Percentiles rank a stretch among this genome's conserved stretches.
phyloP scores from a whole-genome alignment of 768 basidiomycete genomes.

The Sutorius australiensis region DNA sequence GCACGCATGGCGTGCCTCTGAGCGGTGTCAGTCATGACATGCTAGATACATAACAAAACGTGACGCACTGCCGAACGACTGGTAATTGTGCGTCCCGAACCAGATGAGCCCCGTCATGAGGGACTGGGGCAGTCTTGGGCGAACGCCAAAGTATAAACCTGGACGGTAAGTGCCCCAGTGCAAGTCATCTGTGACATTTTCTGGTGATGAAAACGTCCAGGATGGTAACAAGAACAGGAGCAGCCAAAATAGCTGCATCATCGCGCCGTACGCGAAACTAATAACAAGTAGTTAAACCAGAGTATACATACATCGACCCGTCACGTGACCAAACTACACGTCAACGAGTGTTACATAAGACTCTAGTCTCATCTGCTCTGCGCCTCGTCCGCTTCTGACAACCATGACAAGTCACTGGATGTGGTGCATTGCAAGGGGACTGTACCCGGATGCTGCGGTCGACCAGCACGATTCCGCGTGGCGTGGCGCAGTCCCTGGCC shows the following conservation, averaged over 20 bases:
- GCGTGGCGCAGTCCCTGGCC: neutral
- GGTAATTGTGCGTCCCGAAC: constrained; percentile 86
- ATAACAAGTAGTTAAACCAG: neutral
- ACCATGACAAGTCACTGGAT: neutral
- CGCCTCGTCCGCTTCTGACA: too few species aligned
- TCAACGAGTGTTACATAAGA: too few species aligned
- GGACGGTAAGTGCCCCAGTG: constrained; percentile 83
- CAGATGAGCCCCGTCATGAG: constrained; percentile 91
- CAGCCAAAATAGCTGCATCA: constrained; percentile 27
- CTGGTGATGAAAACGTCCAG: constrained; percentile 14
- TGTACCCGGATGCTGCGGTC: neutral
- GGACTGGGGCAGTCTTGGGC: constrained; percentile 82
- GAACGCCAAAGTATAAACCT: constrained; percentile 91
- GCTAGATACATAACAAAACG: constrained; percentile 1
- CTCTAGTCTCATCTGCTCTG: too few species aligned
- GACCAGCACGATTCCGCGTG: neutral
- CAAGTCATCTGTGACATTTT: constrained; percentile 40
- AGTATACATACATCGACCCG: too few species aligned
- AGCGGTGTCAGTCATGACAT: neutral
- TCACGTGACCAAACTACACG: neutral
- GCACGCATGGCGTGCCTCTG: constrained; percentile 81
- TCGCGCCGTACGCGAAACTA: neutral
- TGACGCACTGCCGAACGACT: constrained; percentile 61
- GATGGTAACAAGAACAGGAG: constrained; percentile 23
- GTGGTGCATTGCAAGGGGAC: neutral